Evolutionary conservation across 2,329 filamentous ascomycete species (phyloP), one percentile per base, ranked within the genome.

Genomic region (Nigrograna mackinnonii): DNA sequence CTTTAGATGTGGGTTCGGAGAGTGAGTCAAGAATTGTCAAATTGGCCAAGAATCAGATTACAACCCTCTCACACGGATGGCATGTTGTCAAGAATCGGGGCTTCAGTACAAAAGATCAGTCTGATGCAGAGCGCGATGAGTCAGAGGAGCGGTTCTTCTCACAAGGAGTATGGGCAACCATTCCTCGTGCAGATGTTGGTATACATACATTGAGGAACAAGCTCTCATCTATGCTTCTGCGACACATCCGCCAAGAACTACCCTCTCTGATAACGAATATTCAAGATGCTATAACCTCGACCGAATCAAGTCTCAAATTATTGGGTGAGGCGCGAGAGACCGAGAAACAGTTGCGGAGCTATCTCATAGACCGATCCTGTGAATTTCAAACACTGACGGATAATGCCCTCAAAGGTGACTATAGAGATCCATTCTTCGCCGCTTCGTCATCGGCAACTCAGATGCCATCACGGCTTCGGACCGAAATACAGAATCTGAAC

Each of bases 71-170:
- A 19, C 54, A 68, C 37, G 57, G 63, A 4, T 73, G 69, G 68
- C 67, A 72, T 43, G 55, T 67, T 13, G 52, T 73, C 12, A 60
- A 60, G 22, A 72, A 72, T 40, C 55, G 62, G 7, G 47, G 48
- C 19, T 66, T 52, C 13, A 45, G 43, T 1, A 52, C 57, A 7
- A 46, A 46, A 3, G 39, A 58, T 0, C 35, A 47, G 22, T 37
- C 55, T 9, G 35, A 49, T 35, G 22, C 32, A 16, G 54, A 61
- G 38, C 50, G 64, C 14, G 55, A 68, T 35, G 43, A 43, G n/a
- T 43, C 46, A 1, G 62, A 69, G 24, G 20, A 22, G 21, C 33
- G 41, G 2, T 63, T 65, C 38, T 64, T 55, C 55, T 30, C 36
- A 17, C 47, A 36, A n/a, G 49, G 54, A 24, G 31, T 49, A 3